These are phyloP conservation scores for Neophaeococcomyces mojaviensis DNA, from an alignment of 2,329 filamentous ascomycete species.

Conservation along the genomic window DNA sequence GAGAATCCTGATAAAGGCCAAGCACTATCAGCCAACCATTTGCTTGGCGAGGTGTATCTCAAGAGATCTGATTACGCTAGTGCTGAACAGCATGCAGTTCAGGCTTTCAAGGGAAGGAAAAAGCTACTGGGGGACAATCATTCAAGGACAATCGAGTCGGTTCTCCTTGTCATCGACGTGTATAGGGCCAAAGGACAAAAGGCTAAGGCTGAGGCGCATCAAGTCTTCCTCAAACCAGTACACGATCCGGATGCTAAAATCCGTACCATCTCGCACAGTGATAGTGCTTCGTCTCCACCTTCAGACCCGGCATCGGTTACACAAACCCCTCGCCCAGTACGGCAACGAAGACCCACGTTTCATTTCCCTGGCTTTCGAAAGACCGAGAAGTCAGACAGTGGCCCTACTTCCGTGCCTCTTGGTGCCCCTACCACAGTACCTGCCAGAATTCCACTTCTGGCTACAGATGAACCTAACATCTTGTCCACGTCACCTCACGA, in stretches of 20 bases:
- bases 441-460: background rate
- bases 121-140: conserved; percentile 17
- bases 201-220: conserved; percentile 18
- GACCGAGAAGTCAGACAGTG: background rate
- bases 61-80: conserved; percentile 15
- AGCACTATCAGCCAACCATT: conserved; percentile 16
- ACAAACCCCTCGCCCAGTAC: background rate
- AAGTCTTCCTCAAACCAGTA: conserved; percentile 15
- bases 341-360: conserved; percentile 1
- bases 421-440: background rate
- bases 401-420: background rate
- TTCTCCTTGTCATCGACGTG: conserved; percentile 18
- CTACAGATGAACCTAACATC: background rate
- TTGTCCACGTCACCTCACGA: conserved; percentile 5
- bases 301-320: background rate
- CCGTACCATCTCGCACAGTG: background rate
- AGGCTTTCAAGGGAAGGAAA: conserved; percentile 16
- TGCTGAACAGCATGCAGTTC: conserved; percentile 17
- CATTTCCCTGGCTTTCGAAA: background rate
- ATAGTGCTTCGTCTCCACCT: background rate
- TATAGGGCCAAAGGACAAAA: conserved; percentile 16
- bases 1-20: conserved; percentile 2
- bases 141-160: conserved; percentile 17
- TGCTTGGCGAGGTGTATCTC: conserved; percentile 17
- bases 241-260: background rate